Percentiles rank a stretch among this genome's conserved stretches.
These are phyloP conservation scores for Forsythia suspensa DNA, from an alignment of 257 asterid genomes.

Conservation along the genomic window DNA sequence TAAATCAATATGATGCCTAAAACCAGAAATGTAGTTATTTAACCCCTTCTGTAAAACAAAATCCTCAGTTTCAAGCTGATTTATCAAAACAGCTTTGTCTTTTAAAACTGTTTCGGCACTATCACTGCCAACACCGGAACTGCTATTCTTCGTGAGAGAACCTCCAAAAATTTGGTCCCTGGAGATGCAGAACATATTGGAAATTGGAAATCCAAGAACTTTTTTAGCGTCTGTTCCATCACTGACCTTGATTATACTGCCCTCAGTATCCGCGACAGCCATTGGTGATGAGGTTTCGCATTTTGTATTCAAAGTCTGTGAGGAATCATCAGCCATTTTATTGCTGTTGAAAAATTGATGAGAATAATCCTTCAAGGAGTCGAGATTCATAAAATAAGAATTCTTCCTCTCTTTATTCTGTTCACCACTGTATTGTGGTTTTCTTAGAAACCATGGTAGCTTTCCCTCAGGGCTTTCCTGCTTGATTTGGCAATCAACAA, in stretches of 20 bases:
- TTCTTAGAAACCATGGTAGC: constrained; percentile 48
- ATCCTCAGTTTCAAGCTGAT: constrained; percentile 21
- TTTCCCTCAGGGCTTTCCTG: constrained; percentile 25
- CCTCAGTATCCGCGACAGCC: constrained; percentile 11
- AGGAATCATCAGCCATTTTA: constrained; percentile 27
- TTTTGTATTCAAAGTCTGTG: constrained; percentile 28
- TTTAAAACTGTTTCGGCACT: background rate
- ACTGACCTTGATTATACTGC: constrained; percentile 16
- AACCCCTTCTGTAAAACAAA: constrained; percentile 25
- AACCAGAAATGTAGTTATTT: constrained; percentile 26
- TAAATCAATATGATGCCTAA: constrained; percentile 59
- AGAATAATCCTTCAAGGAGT: constrained; percentile 58
- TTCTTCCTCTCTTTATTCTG: constrained; percentile 29
- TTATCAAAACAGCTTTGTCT: constrained; percentile 21
- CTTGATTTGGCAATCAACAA: constrained; percentile 26
- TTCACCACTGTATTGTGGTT: constrained; percentile 32
- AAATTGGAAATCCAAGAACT: constrained; percentile 26
- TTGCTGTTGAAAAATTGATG: constrained; percentile 48
- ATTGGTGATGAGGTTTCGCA: constrained; percentile 21
- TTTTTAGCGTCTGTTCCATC: constrained; percentile 18
- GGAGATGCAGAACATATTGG: constrained; percentile 8
- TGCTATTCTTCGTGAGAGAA: background rate
- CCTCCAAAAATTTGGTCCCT: background rate
- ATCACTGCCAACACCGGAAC: constrained; percentile 9
- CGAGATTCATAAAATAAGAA: constrained; percentile 63